Evolutionary conservation across 352 stramenopile genomes (phyloP).

Genomic region (Phytophthora meadii): DNA sequence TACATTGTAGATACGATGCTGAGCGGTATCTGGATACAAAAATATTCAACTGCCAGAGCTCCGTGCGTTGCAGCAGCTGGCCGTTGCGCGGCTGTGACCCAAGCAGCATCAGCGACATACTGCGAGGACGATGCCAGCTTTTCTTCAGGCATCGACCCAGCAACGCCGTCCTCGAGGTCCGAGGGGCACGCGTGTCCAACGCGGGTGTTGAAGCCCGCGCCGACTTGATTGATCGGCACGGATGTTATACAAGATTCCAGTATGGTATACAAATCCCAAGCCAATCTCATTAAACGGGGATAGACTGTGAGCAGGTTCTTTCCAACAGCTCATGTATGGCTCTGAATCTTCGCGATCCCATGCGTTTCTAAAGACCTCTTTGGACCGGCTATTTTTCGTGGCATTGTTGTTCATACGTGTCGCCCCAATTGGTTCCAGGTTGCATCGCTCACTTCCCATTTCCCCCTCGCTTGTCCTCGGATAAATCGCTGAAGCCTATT

Average conservation of each 20-base stretch:
- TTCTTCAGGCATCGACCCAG: neutral
- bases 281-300: neutral
- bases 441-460: conserved; percentile 36
- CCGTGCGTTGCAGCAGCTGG: neutral
- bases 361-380: conserved; percentile 7
- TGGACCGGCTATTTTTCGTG: conserved; percentile 12
- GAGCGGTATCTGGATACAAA: conserved; percentile 16
- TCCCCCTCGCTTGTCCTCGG: conserved; percentile 1
- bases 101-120: neutral
- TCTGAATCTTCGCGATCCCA: conserved; percentile 3
- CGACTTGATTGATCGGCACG: conserved; percentile 23
- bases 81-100: conserved; percentile 6
- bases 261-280: conserved; percentile 6
- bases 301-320: conserved; percentile 11
- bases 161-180: conserved; percentile 21
- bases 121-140: conserved; percentile 4
- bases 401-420: conserved; percentile 32
- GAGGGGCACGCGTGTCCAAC: conserved; percentile 19
- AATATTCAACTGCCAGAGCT: neutral
- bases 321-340: conserved; percentile 6
- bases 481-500: conserved; percentile 18
- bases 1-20: conserved; percentile 24
- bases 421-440: conserved; percentile 13
- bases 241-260: neutral
- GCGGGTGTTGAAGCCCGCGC: conserved; percentile 24